Evolutionary conservation across 345 rosid species (phyloP).

Genomic region (Eucalyptus regnans): DNA sequence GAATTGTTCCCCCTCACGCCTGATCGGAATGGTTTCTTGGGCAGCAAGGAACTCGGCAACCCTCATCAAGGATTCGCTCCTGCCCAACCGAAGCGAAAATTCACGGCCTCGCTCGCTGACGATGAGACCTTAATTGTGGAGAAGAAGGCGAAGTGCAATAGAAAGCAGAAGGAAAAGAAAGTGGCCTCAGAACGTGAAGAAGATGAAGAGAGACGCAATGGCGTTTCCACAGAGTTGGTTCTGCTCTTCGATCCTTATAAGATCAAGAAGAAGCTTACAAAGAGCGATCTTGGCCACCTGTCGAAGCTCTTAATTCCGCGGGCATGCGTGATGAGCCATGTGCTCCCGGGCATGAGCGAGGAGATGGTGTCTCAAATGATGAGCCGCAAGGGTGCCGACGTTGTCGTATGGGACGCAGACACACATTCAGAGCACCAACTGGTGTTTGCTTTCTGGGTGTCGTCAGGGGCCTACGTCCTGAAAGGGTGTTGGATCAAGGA

Average conservation of each 20-base stretch:
- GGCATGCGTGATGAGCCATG: not conserved
- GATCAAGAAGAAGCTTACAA: not conserved
- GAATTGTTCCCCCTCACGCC: not conserved
- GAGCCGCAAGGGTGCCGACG: not conserved
- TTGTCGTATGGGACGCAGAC: not conserved
- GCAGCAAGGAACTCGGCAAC: not conserved
- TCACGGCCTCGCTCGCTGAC: not conserved
- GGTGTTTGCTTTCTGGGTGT: not conserved
- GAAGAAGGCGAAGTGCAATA: not conserved
- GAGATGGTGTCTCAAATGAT: not conserved
- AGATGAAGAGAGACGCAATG: not conserved
- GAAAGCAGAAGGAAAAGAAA: not conserved
- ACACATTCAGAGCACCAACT: not conserved
- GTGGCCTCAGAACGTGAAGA: not conserved
- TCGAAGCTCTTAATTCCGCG: not conserved
- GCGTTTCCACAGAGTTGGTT: not conserved
- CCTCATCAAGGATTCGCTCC: not conserved
- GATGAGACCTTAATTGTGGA: not conserved
- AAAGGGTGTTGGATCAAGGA: not conserved
- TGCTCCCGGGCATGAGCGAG: not conserved
- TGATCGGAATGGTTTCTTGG: not conserved
- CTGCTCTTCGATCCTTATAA: not conserved
- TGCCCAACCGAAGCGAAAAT: not conserved
- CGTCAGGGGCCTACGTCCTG: not conserved
- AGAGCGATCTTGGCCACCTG: not conserved